Conservation (phyloP, 1,139 yeast genomes). For the Keqinozyma sinolaborantium region DNA sequence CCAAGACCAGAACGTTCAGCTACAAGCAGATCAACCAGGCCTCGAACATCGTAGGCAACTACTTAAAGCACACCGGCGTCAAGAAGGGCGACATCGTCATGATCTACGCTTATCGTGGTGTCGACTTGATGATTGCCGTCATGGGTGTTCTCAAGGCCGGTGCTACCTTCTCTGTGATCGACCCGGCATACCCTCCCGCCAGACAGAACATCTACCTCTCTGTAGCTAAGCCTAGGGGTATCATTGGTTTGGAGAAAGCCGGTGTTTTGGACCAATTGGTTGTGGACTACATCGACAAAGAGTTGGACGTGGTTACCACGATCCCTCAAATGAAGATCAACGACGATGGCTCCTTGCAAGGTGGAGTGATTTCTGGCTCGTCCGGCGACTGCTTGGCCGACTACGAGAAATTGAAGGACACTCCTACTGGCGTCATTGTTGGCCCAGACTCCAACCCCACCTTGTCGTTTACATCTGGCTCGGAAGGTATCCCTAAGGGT, state of each 20-base stretch:
- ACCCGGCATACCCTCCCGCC: slow-evolving; percentile 98
- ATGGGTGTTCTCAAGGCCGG: slow-evolving; percentile 98
- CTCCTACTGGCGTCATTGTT: slow-evolving; percentile 83
- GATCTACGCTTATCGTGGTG: slow-evolving; percentile 98
- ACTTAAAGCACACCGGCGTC: slow-evolving; percentile 76
- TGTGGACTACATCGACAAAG: slow-evolving; percentile 66
- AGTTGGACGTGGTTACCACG: slow-evolving; percentile 66
- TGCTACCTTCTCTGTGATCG: slow-evolving; percentile 96
- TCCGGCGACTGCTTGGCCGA: slow-evolving; percentile 48
- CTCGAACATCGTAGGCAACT: slow-evolving; percentile 91
- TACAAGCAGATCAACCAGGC: slow-evolving; percentile 88
- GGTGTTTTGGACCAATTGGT: slow-evolving; percentile 78
- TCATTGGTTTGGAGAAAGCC: slow-evolving; percentile 87
- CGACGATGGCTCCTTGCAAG: slow-evolving; percentile 72
- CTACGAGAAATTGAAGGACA: slow-evolving; percentile 42
- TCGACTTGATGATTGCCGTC: slow-evolving; percentile 92
- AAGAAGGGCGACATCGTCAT: slow-evolving; percentile 90
- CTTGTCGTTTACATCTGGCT: slow-evolving; percentile 94
- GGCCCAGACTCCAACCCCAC: slow-evolving; percentile 99
- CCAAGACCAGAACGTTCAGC: slow-evolving; percentile 68
- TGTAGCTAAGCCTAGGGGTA: slow-evolving; percentile 90
- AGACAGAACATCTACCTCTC: slow-evolving; percentile 89
- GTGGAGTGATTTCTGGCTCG: slow-evolving; percentile 40
- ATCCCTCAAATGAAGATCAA: slow-evolving; percentile 75
- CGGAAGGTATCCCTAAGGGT: slow-evolving; percentile 98